Evolutionary conservation across 495 filamentous ascomycete genomes (phyloP).

Genomic region (Podospora tetraspora): DNA sequence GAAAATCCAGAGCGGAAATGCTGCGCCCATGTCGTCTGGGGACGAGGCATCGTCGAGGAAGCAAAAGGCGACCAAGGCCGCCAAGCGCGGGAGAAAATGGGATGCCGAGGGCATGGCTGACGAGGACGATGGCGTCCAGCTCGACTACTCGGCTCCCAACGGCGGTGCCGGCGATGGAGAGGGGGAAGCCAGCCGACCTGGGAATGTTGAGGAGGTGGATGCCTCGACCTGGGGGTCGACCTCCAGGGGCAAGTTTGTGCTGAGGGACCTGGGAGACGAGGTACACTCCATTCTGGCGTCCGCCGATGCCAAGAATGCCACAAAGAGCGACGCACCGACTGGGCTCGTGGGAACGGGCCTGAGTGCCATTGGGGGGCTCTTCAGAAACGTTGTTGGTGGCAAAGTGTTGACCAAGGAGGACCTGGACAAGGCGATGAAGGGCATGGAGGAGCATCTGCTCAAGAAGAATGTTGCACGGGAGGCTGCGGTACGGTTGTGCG

Average conservation of each 20-base stretch:
- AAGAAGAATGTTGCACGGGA: slow-evolving; percentile 96
- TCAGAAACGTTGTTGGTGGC: slow-evolving; percentile 90
- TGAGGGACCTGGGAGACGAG: slow-evolving; percentile 89
- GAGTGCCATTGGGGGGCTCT: slow-evolving; percentile 75
- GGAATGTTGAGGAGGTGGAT: slow-evolving; percentile 65
- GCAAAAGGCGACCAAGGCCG: slow-evolving; percentile 52
- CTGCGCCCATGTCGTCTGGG: slow-evolving; percentile 71
- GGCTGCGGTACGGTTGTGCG: slow-evolving; percentile 85
- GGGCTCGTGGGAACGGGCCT: slow-evolving; percentile 73
- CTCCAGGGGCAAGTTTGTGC: slow-evolving; percentile 87
- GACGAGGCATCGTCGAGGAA: slow-evolving; percentile 63
- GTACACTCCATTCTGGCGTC: slow-evolving; percentile 83
- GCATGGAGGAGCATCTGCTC: slow-evolving; percentile 91
- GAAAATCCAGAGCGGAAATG: slow-evolving; percentile 60
- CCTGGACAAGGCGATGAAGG: slow-evolving; percentile 83
- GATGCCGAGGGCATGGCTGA: slow-evolving; percentile 82
- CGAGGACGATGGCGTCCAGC: slow-evolving; percentile 70
- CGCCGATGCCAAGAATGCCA: slow-evolving; percentile 56
- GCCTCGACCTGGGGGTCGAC: slow-evolving; percentile 75
- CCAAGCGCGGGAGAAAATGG: slow-evolving; percentile 86
- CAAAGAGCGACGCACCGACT: slow-evolving; percentile 35
- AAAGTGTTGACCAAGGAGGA: slow-evolving; percentile 84
- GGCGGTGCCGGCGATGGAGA: slow-evolving; percentile 49
- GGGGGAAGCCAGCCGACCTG: slow-evolving; percentile 39
- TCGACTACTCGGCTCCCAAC: slow-evolving; percentile 76